These are phyloP conservation scores for Henckelia pumila DNA, from an alignment of 257 asterid genomes.

Conservation along the genomic window DNA sequence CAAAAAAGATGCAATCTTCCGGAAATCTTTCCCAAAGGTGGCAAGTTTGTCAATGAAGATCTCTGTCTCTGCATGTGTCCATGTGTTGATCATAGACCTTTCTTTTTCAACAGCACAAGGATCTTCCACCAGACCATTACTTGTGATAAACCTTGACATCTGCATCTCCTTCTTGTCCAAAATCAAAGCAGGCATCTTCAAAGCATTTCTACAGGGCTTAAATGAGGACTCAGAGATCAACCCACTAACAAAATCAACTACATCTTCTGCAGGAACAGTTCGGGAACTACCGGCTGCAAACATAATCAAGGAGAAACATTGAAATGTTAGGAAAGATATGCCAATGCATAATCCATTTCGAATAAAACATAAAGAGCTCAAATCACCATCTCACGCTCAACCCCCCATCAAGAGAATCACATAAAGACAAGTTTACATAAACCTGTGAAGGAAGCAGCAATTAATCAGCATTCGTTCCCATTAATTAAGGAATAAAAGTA, in stretches of 20 bases:
- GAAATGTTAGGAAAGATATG: conserved; percentile 20
- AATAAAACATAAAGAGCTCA: too few species aligned
- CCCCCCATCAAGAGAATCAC: too few species aligned
- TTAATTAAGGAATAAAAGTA: not conserved
- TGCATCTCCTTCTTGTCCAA: conserved; percentile 55
- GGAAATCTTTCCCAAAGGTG: conserved; percentile 72
- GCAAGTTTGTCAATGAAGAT: conserved; percentile 76
- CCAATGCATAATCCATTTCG: conserved; percentile 12
- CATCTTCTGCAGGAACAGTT: conserved; percentile 54
- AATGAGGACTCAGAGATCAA: conserved; percentile 58
- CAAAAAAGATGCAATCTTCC: conserved; percentile 73
- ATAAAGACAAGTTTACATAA: not conserved
- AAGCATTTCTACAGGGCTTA: conserved; percentile 53
- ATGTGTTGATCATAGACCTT: conserved; percentile 64
- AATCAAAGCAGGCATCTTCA: conserved; percentile 85
- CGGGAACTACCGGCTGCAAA: conserved; percentile 64
- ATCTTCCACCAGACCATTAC: conserved; percentile 85
- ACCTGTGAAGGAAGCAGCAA: not conserved
- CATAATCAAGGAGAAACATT: conserved; percentile 20
- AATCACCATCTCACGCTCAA: not conserved
- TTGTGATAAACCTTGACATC: conserved; percentile 61
- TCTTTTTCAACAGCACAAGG: conserved; percentile 77
- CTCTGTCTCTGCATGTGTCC: conserved; percentile 76
- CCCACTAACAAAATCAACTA: conserved; percentile 42
- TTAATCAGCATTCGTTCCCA: not conserved